Conservation (phyloP, 2,329 filamentous ascomycete genomes). For the Clarireedia homoeocarpa region DNA sequence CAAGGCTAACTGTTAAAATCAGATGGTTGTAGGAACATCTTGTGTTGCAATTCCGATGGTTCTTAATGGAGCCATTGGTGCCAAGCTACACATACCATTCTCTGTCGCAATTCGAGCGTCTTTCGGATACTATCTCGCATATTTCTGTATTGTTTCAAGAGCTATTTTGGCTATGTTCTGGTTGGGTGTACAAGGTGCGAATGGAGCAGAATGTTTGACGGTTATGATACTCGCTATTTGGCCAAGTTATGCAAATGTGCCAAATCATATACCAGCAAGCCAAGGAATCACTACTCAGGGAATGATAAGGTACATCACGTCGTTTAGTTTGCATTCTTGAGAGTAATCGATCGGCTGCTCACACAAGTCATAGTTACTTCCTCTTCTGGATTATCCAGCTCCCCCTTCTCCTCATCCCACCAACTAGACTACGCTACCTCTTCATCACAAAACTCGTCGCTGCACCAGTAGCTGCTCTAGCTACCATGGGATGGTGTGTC, state of each 20-base stretch:
- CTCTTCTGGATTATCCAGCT: slow-evolving; percentile 33
- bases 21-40: slow-evolving; percentile 51
- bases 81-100: slow-evolving; percentile 41
- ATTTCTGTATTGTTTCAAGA: slow-evolving; percentile 34
- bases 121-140: slow-evolving; percentile 40
- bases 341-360: slow-evolving; percentile 14
- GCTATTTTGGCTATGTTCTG: slow-evolving; percentile 42
- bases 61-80: slow-evolving; percentile 39
- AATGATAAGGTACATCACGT: slow-evolving; percentile 36
- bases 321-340: slow-evolving; percentile 40
- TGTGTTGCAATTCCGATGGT: slow-evolving; percentile 49
- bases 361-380: slow-evolving; percentile 36
- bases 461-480: slow-evolving; percentile 52
- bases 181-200: slow-evolving; percentile 60
- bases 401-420: slow-evolving; percentile 43
- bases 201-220: slow-evolving; percentile 45
- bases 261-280: slow-evolving; percentile 34
- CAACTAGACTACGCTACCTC: slow-evolving; percentile 39
- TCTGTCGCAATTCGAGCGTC: slow-evolving; percentile 37
- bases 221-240: slow-evolving; percentile 41
- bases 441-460: slow-evolving; percentile 43
- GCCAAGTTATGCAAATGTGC: slow-evolving; percentile 41
- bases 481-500: slow-evolving; percentile 56
- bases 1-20: neutral
- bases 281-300: slow-evolving; percentile 47